Evolutionary conservation across 2,329 filamentous ascomycete species (phyloP), one percentile per base, ranked within the genome.

Genomic region (Pseudocercospora crystallina): DNA sequence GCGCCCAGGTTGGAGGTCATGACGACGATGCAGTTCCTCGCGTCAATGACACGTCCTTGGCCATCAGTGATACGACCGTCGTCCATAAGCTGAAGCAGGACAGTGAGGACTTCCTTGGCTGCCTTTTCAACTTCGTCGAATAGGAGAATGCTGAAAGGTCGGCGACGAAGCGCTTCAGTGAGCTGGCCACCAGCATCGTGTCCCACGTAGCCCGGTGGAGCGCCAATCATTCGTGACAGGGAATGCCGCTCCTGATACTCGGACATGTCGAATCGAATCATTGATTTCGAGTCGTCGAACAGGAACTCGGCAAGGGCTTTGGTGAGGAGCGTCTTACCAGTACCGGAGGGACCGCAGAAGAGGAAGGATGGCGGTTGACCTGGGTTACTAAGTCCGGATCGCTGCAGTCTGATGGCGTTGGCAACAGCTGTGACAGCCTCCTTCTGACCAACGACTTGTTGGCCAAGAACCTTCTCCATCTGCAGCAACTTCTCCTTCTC

Each of bases 221-320:
- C 91, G 69, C 94, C 94, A 62, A 99, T 99, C 90, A 99, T 96
- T 54, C 94, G 85, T 69, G 90, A 95, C 11, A 99, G 82, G 0
- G 92, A 87, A 70, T 99, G 94, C 5, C 92, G 86, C 73, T 99
- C 94, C 72, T 99, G 95, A 72, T 99, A 99, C 73, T 99, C 94
- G 5, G 92, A 97, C 94, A 99, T 99, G 70, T 99, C 94, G 75
- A 99, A 95, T 34, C 94, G 87, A 64, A 99, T 96, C 94, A 99
- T 97, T 31, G 92, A 79, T 76, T 96, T 96, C 20, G 92, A 76
- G 62, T 99, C 94, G 68, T 99, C 94, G 75, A 99, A 99, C 26
- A 99, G 79, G 77, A 99, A 99, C 71, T 99, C 94, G 42, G 94
- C 94, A 53, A 99, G 80, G 12, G 92, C 94, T 74, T 99, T 99